These are phyloP conservation scores for Mollisia scopiformis DNA, from an alignment of 2,329 filamentous ascomycete species.

Conservation along the genomic window DNA sequence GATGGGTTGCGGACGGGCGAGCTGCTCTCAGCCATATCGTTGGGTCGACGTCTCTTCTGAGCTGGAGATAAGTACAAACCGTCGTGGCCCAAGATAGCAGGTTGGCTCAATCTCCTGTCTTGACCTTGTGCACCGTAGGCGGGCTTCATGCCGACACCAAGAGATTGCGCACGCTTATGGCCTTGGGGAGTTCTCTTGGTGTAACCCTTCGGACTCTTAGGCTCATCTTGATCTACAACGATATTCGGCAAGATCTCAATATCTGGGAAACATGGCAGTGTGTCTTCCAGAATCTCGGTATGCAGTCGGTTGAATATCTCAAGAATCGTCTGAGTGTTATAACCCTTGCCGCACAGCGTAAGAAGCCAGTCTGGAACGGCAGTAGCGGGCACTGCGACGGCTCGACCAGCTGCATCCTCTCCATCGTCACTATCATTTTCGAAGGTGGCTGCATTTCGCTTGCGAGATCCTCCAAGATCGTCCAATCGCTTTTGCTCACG, in stretches of 20 bases:
- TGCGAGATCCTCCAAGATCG: conserved; percentile 37
- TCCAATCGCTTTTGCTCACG: conserved; percentile 63
- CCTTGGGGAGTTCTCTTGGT: conserved; percentile 24
- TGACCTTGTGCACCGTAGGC: conserved; percentile 14
- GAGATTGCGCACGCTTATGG: conserved; percentile 38
- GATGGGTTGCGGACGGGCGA: background rate
- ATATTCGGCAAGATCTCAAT: conserved; percentile 44
- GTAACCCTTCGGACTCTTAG: conserved; percentile 35
- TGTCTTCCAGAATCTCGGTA: conserved; percentile 38
- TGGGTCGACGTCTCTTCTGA: conserved; percentile 29
- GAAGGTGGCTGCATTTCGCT: conserved; percentile 29
- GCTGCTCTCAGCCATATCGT: conserved; percentile 11
- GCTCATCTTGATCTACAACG: conserved; percentile 30
- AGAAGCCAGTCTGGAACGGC: conserved; percentile 39
- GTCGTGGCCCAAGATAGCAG: conserved; percentile 16
- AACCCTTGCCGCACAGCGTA: conserved; percentile 35
- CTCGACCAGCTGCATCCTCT: conserved; percentile 23
- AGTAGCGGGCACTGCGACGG: conserved; percentile 29
- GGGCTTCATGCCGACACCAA: conserved; percentile 27
- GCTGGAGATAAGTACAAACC: conserved; percentile 8
- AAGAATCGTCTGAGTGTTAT: conserved; percentile 39
- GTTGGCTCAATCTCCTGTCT: conserved; percentile 26
- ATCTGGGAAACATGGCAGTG: conserved; percentile 41
- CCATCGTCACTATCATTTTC: conserved; percentile 26
- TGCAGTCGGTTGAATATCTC: conserved; percentile 41